phyloP scores from a whole-genome alignment of 495 filamentous ascomycete species.

The Penicillium coprophilum region DNA sequence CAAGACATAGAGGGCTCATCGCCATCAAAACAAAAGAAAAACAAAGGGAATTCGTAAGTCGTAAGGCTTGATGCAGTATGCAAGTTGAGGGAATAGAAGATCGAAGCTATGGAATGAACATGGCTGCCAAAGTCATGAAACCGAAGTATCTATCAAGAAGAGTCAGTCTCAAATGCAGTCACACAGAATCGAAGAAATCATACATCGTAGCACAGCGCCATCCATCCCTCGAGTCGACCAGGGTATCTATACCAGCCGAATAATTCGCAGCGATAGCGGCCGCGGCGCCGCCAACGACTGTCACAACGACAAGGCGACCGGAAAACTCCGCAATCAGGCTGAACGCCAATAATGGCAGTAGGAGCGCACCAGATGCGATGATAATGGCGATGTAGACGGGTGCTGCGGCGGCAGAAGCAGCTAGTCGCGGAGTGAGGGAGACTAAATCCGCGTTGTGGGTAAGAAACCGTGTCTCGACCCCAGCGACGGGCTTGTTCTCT shows the following conservation, averaged over 20 bases:
- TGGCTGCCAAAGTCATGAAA: conserved; percentile 43
- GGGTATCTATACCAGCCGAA: conserved; percentile 36
- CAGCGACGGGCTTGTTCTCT: conserved; percentile 58
- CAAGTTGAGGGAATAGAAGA: neutral
- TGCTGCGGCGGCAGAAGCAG: conserved; percentile 19
- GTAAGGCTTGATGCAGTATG: neutral
- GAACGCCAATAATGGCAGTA: conserved; percentile 62
- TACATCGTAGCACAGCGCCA: conserved; percentile 45
- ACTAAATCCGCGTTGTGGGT: conserved; percentile 65
- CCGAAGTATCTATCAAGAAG: conserved; percentile 38
- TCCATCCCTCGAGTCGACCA: conserved; percentile 42
- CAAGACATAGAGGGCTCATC: neutral
- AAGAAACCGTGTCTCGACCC: conserved; percentile 68
- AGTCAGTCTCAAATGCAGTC: conserved; percentile 9
- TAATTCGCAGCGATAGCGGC: conserved; percentile 40
- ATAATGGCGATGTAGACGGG: conserved; percentile 49
- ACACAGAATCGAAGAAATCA: conserved; percentile 8
- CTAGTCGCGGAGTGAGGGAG: conserved; percentile 42
- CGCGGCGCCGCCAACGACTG: conserved; percentile 39
- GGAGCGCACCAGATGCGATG: conserved; percentile 53
- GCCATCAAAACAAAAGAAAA: conserved; percentile 6
- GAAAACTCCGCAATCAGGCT: conserved; percentile 50
- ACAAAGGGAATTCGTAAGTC: conserved; percentile 19
- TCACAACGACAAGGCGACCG: conserved; percentile 54
- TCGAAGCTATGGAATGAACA: conserved; percentile 37